A percentile compares a stretch with the other conserved stretches of the same genome.
Conservation (phyloP, 225 moss, liverwort and hornwort species). For the Pseudoscleropodium purum region DNA sequence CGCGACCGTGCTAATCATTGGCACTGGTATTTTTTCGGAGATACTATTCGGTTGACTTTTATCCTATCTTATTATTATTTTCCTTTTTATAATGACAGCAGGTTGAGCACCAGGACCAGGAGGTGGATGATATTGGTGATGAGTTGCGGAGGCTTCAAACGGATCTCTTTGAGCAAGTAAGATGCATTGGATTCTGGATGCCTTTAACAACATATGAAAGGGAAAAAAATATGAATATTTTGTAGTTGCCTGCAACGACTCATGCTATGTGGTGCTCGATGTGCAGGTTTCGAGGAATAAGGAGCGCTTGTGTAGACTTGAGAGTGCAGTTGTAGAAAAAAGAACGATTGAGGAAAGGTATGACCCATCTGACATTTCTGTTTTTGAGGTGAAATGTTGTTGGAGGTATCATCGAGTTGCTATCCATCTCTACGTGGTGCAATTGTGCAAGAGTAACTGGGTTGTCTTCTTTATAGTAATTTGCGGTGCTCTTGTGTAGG, state of each 20-base stretch:
- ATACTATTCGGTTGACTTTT: neutral
- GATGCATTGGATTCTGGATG: neutral
- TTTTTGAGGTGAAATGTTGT: neutral
- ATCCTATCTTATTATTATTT: neutral
- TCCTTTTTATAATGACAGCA: slow-evolving; percentile 3
- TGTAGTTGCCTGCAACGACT: neutral
- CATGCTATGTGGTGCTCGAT: neutral
- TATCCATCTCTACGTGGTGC: neutral
- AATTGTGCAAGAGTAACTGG: neutral
- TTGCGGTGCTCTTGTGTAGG: slow-evolving; percentile 20
- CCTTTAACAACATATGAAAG: neutral
- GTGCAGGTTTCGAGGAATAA: slow-evolving; percentile 62
- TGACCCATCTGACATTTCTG: neutral
- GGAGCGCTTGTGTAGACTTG: slow-evolving; percentile 34
- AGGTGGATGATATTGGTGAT: slow-evolving; percentile 71
- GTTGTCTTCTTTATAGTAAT: neutral
- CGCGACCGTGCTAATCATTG: neutral
- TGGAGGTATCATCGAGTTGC: neutral
- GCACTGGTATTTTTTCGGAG: neutral
- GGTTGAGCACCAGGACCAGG: slow-evolving; percentile 55
- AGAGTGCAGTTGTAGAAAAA: slow-evolving; percentile 33
- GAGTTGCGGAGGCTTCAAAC: slow-evolving; percentile 58
- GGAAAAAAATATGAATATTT: neutral
- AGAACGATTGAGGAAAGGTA: slow-evolving; percentile 68
- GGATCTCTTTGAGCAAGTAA: slow-evolving; percentile 45